Percentiles rank a stretch among this genome's conserved stretches.
These are phyloP conservation scores for Chalaropsis ovoidea DNA, from an alignment of 2,329 filamentous ascomycete genomes.

Conservation along the genomic window DNA sequence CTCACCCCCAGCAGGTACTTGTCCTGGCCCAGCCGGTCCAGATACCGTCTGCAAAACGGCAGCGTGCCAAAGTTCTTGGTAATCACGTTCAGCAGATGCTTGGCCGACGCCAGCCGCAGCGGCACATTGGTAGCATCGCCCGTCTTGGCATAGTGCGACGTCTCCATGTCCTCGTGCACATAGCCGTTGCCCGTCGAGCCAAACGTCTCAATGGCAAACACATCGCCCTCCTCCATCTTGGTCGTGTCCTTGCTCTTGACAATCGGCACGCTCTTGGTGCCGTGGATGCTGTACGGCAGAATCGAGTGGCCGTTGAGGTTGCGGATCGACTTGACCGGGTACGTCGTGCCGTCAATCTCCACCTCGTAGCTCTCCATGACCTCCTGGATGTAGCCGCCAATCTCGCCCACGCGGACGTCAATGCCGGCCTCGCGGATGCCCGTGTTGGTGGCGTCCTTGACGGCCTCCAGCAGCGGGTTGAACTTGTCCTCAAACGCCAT, in stretches of 20 bases:
- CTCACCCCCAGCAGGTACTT: constrained; percentile 75
- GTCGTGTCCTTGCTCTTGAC: constrained; percentile 66
- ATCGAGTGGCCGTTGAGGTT: constrained; percentile 71
- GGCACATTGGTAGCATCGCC: constrained; percentile 49
- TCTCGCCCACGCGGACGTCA: constrained; percentile 64
- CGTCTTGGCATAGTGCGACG: constrained; percentile 67
- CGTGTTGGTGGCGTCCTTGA: constrained; percentile 70
- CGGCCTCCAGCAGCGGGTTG: constrained; percentile 62
- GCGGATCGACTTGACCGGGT: constrained; percentile 60
- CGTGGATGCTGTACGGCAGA: constrained; percentile 65
- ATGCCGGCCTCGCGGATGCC: constrained; percentile 74
- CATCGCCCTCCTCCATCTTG: constrained; percentile 78
- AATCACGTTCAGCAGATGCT: constrained; percentile 68
- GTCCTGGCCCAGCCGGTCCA: constrained; percentile 77
- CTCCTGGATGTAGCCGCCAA: constrained; percentile 62
- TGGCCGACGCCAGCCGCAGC: constrained; percentile 63
- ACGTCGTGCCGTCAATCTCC: constrained; percentile 56
- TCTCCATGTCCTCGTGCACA: constrained; percentile 67
- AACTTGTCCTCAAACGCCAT: constrained; percentile 65
- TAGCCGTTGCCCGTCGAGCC: constrained; percentile 70
- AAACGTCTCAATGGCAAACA: constrained; percentile 75
- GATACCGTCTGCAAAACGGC: constrained; percentile 71
- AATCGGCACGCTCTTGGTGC: constrained; percentile 69
- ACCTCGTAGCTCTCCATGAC: constrained; percentile 70
- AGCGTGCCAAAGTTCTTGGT: constrained; percentile 84